phyloP scores from a whole-genome alignment of 176 grass and related monocot genomes.

The Aechmea fasciata region DNA sequence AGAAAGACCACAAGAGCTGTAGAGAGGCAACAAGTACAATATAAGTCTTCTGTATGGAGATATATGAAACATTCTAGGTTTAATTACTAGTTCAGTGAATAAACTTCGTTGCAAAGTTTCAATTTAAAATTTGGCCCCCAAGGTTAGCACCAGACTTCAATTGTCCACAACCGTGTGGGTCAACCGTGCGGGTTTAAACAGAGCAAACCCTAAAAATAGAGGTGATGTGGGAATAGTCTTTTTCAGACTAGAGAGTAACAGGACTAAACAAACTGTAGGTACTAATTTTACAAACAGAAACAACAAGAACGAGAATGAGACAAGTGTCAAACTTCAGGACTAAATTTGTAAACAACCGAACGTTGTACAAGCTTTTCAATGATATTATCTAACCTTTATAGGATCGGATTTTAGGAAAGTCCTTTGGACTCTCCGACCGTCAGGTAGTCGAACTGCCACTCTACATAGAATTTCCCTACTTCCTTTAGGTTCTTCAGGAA shows the following conservation, averaged over 20 bases:
- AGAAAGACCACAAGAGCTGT: slow-evolving; percentile 91
- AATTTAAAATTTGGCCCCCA: too few relatives aligned
- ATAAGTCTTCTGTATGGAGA: too few relatives aligned
- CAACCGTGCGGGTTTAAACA: too few relatives aligned
- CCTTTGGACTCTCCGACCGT: slow-evolving; percentile 63
- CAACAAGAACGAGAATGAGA: background rate
- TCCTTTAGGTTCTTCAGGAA: slow-evolving; percentile 76
- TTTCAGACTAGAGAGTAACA: too few relatives aligned
- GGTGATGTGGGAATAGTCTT: too few relatives aligned
- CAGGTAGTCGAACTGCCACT: slow-evolving; percentile 67
- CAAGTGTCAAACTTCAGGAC: background rate
- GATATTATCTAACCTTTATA: slow-evolving; percentile 46
- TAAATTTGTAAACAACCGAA: background rate
- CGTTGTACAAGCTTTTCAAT: background rate
- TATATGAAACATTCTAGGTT: too few relatives aligned
- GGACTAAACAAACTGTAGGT: background rate
- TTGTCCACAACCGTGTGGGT: too few relatives aligned
- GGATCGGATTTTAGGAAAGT: slow-evolving; percentile 61
- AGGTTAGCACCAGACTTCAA: too few relatives aligned
- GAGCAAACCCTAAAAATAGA: too few relatives aligned
- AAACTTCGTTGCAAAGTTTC: too few relatives aligned
- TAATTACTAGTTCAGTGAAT: too few relatives aligned
- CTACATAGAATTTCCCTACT: slow-evolving; percentile 60
- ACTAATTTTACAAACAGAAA: background rate
- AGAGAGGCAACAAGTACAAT: background rate